Percentiles rank a stretch among this genome's conserved stretches.
These are phyloP conservation scores for Aspergillus fijiensis DNA, from an alignment of 2,329 filamentous ascomycete genomes.

Conservation along the genomic window DNA sequence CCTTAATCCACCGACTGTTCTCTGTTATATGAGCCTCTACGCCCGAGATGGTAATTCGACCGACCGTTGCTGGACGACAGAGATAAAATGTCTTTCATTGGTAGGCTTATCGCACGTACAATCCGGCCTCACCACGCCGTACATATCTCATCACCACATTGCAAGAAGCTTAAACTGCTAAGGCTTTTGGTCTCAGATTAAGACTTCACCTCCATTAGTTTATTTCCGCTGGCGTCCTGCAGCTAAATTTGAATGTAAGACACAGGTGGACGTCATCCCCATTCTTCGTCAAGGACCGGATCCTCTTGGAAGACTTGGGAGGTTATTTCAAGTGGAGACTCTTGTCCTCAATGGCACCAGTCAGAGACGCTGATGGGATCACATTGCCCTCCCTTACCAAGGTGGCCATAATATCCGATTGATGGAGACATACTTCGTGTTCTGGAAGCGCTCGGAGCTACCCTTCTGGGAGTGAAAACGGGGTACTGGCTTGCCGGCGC, in stretches of 20 bases:
- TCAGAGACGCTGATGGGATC: background rate
- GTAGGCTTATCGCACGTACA: too few species aligned
- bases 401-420: background rate
- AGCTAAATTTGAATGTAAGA: background rate
- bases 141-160: background rate
- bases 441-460: background rate
- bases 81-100: background rate
- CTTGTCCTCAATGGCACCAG: background rate
- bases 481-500: too few species aligned
- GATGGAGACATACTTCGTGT: background rate
- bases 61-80: background rate
- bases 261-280: background rate
- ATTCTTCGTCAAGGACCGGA: background rate
- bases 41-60: background rate
- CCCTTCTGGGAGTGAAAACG: background rate
- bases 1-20: background rate
- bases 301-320: background rate
- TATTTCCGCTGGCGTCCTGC: background rate
- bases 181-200: slow-evolving; percentile 2
- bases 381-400: background rate
- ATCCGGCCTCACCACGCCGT: background rate
- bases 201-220: background rate
- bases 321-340: background rate
- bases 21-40: background rate
- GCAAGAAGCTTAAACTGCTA: background rate